Evolutionary conservation across 805 yeast species (phyloP), one percentile per base, ranked within the genome.

Genomic region (Saccharomycopsis schoenii): DNA sequence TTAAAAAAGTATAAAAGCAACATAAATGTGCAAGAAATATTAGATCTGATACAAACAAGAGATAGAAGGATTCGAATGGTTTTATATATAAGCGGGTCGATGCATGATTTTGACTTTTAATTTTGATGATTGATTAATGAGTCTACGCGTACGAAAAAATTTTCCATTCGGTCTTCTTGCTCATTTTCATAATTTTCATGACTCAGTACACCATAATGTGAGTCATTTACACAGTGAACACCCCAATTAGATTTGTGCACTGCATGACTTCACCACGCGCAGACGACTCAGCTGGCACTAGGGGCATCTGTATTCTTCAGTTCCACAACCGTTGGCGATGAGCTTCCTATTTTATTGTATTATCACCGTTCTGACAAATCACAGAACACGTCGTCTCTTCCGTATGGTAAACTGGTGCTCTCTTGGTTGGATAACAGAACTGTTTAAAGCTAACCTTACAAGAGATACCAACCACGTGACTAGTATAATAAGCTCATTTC

Each of bases 261-360:
- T 47, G 52, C 52, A 47, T 47, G 52, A 47, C 52, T 47, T 47
- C 52, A 47, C 52, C 52, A 47, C 36, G n/a, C 52, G 52, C 52
- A 47, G 52, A 12, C 52, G 19, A 24, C 21, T 47, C 41, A 9
- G 15, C 15, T 37, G 2, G 4, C 15, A 9, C 15, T 37, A n/a
- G 15, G 41, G 41, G 15, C 15, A 5, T 37, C 6, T 29, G 34
- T 29, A 29, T 29, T 29, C 34, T 29, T 29, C 34, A 29, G 34
- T 29, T 29, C 34, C 34, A 29, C 34, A 29, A 29, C 3, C 34
- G 6, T 4, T 29, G 34, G 6, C 6, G 34, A 29, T 6, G 34
- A 29, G 34, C 6, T 29, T 29, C 34, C 6, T 29, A 6, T 29
- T 29, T 29, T 29, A 6, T 29, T 4, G 34, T 29, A 29, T 29